Conservation (phyloP, 164 flowering plant species). For the Warburgia ugandensis region DNA sequence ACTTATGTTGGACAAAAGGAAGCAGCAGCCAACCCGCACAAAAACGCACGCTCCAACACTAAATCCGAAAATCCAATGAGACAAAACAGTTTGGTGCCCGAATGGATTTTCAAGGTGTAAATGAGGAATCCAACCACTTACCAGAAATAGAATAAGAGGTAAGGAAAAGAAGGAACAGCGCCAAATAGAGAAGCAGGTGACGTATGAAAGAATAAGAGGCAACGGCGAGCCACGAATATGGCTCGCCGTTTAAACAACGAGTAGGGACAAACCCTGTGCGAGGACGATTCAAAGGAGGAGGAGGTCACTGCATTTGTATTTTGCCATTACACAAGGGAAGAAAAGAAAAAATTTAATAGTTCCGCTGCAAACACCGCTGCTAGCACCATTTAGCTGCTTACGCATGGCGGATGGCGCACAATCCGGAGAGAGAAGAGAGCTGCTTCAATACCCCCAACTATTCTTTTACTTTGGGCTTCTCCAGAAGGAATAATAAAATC, state of each 20-base stretch:
- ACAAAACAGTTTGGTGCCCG: no score
- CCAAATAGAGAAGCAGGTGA: not conserved
- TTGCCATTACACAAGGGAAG: not conserved
- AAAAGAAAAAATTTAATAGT: not conserved
- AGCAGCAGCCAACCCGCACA: no score
- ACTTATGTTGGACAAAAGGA: no score
- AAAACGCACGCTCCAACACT: no score
- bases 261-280: conserved; percentile 18
- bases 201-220: conserved; percentile 1
- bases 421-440: conserved; percentile 28
- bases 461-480: not conserved
- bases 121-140: no score
- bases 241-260: conserved; percentile 27
- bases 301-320: not conserved
- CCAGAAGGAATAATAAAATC: conserved; percentile 16
- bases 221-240: not conserved
- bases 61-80: no score
- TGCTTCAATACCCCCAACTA: not conserved
- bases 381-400: conserved; percentile 36
- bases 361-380: conserved; percentile 36
- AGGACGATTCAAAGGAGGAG: not conserved
- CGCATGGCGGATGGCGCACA: conserved; percentile 54
- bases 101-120: no score
- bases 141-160: no score
- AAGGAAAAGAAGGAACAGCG: no score